Base-by-base conservation (phyloP, 148 eudicot genomes). In the Oxyria digyna region DNA sequence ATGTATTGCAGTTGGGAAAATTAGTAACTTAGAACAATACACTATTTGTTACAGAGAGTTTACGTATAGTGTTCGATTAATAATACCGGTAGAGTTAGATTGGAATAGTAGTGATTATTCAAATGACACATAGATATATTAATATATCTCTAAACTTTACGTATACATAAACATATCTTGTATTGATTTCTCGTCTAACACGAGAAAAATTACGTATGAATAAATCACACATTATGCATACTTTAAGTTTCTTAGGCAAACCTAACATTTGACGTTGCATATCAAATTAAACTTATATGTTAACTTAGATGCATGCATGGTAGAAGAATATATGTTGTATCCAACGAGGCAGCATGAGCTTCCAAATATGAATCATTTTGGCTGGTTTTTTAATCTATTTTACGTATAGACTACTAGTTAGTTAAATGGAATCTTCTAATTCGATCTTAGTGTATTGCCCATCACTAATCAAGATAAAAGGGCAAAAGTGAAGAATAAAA, bases 261-360 rank as follows among this genome's bases (percentile, higher is more conserved):
- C 65, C 65, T 59, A 59, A 59, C 65, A 4, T 59, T 59, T 59
- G 37, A 59, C 37, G 37, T 59, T 59, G 29, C 64, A 31, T 4
- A 52, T 24, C 14, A 23, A 23, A 11, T n/a, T n/a, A 14, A 3
- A 59, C 8, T 14, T 29, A 55, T 55, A 3, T 2, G 29, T 15
- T 0, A 59, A 52, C 4, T 5, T 52, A 24, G 65, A 59, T 59
- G 20, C 65, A 59, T 59, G 65, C 65, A 59, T 5, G 65, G 65
- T 29, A 3, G 65, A 59, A 59, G 65, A 59, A 59, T 59, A 59
- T 29, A 59, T 59, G 65, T 59, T 59, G 65, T 59, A 29, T 59
- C 65, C 65, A 29, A 59, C 65, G 65, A 29, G 65, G 38, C 65
- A 59, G 15, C 9, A 59, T 59, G 65, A 59, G 65, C 65, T 59